Base-by-base conservation (phyloP, 352 stramenopile species). In the Albugo laibachii region DNA sequence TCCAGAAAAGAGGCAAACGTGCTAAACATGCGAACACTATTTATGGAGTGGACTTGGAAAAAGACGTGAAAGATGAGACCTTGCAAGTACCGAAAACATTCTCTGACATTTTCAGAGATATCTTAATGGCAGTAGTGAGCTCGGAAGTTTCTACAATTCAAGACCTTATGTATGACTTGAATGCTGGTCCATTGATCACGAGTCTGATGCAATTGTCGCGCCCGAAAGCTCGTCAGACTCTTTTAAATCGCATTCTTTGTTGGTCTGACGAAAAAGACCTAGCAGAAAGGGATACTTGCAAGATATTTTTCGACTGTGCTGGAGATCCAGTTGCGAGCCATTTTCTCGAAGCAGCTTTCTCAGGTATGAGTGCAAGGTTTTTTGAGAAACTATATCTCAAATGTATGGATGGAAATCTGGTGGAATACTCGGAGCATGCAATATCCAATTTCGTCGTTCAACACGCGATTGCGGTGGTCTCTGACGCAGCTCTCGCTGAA, bases 401-500 rank as follows among this genome's bases (percentile, higher is more conserved):
- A 15, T 85, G 70, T 47, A 34, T 88, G 16, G 54, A 66, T 19
- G 54, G 59, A 24, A 72, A 75, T 36, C 58, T 88, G 54, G 52
- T 85, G 38, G 66, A 82, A 48, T 78, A 86, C 31, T 61, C 58
- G 5, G 54, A 85, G 55, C 72, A 88, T 52, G 62, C 59, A 38
- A 81, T 88, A 47, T 65, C 72, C 13, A 88, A 88, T 53, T 88
- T 83, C 45, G 76, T 88, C n/a, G 65, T 88, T 6, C 76, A 88
- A 53, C 58, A 84, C 40, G 68, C 57, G 11, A 68, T 88, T 24
- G 59, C 75, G 47, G 63, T 64, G n/a, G 62, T 81, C 16, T 48
- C 55, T 44, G 65, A 56, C 1, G 35, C 59, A 11, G 61, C 61
- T 0, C 41, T 83, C 13, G 76, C 76, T 4, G 14, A 49, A 11